Base-by-base conservation (phyloP, 495 filamentous ascomycete genomes). In the Schizothecium vesticola region DNA sequence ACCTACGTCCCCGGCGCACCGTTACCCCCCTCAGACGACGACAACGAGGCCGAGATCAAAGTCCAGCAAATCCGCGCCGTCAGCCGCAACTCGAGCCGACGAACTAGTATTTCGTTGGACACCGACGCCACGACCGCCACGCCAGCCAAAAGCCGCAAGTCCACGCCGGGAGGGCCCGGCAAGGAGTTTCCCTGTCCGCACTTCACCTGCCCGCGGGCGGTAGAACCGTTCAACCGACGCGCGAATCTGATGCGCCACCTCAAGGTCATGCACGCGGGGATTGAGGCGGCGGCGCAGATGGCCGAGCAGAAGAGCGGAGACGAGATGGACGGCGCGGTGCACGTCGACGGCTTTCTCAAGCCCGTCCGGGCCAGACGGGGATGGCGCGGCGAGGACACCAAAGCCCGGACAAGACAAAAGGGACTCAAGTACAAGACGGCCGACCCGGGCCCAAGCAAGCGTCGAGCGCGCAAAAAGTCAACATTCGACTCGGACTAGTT, bases 281-380 rank as follows among this genome's bases (percentile, higher is more conserved):
- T 56, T 9, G 59, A 56, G n/a, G 63, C 67, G 12, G 43, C 60
- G 73, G 65, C 56, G 36, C 33, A 19, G 13, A 70, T 62, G 29
- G 72, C 75, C 6, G 77, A 79, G 9, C 69, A 76, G 26, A 79
- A 81, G 16, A 81, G 78, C 67, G 76, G 77, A 63, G 79, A 85
- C 23, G 83, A 87, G 72, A 84, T 86, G 80, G 71, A 79, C 21
- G 85, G 84, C 1, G 83, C 78, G 1, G 80, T 86, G 12, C 86
- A 87, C 60, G 75, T 82, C 24, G 85, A 87, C 68, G 76, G 84
- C 31, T 87, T 85, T 66, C 56, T 87, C 68, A 61, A 72, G 69
- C 77, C 78, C 21, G 80, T 86, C 58, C 75, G 73, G 67, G 63
- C 75, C 10, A 68, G 74, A 24, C 70, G 43, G 6, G 80, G 80